Conservation (phyloP, 2,329 filamentous ascomycete species). For the Sphaerostilbella broomeana region DNA sequence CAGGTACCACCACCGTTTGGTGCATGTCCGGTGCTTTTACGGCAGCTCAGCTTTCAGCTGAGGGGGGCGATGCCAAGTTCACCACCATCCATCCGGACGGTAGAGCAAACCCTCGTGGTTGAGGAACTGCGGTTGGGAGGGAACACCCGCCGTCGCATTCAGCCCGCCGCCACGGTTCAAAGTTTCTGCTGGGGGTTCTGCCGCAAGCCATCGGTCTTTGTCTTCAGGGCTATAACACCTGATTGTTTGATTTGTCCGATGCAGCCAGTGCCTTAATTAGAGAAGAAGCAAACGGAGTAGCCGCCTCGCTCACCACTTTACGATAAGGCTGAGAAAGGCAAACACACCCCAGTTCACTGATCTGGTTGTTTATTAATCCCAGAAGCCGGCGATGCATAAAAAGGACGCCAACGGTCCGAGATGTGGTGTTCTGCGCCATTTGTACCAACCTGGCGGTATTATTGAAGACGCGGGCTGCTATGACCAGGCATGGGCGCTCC, state of each 20-base stretch:
- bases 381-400: neutral
- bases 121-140: constrained; percentile 6
- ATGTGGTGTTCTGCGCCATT: neutral
- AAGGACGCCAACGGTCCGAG: too few species aligned
- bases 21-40: constrained; percentile 1
- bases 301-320: too few species aligned
- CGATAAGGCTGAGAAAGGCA: too few species aligned
- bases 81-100: neutral
- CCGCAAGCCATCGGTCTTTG: too few species aligned
- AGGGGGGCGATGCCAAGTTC: constrained; percentile 3
- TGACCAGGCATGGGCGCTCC: neutral
- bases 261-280: too few species aligned
- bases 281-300: too few species aligned
- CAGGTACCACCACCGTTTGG: too few species aligned
- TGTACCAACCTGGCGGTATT: constrained; percentile 3
- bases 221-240: too few species aligned
- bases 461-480: constrained; percentile 1
- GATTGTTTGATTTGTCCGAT: too few species aligned
- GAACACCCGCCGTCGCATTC: constrained; percentile 12
- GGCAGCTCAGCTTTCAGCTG: constrained; percentile 9
- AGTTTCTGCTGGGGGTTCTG: neutral
- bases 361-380: too few species aligned
- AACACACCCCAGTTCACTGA: too few species aligned
- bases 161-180: neutral
- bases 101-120: constrained; percentile 1